A percentile compares a stretch with the other conserved stretches of the same genome.
These are phyloP conservation scores for Trichoderma simmonsii DNA, from an alignment of 2,329 filamentous ascomycete genomes.

Conservation along the genomic window DNA sequence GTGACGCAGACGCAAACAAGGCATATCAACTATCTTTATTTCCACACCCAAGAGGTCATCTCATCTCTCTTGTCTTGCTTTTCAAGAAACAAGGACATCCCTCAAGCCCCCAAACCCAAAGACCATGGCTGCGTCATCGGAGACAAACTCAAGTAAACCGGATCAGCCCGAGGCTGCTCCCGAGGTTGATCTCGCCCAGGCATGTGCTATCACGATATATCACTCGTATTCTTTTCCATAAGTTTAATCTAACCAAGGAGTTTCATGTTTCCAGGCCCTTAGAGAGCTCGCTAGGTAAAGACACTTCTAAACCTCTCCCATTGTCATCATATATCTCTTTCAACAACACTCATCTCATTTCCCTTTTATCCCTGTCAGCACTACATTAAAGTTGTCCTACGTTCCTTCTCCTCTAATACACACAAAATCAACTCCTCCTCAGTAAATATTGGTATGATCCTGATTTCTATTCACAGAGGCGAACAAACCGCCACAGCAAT, in stretches of 20 bases:
- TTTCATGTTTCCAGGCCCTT: background rate
- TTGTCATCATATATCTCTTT: background rate
- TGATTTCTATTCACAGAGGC: slow-evolving; percentile 37
- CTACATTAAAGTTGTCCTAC: background rate
- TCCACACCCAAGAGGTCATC: background rate
- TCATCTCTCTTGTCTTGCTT: background rate
- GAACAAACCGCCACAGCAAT: slow-evolving; percentile 53
- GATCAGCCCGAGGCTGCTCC: background rate
- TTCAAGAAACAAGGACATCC: background rate
- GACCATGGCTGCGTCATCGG: slow-evolving; percentile 11
- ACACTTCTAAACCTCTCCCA: background rate
- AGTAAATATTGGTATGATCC: background rate
- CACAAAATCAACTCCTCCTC: background rate
- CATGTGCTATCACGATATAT: background rate
- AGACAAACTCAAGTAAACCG: background rate
- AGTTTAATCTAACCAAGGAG: background rate
- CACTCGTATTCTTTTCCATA: background rate
- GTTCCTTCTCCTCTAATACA: background rate
- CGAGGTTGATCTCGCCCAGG: slow-evolving; percentile 10
- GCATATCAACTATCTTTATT: background rate
- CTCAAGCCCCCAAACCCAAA: background rate
- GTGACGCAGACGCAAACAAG: background rate
- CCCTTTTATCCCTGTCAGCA: background rate
- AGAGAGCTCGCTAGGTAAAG: slow-evolving; percentile 9
- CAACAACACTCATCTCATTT: background rate